phyloP scores from a whole-genome alignment of 768 basidiomycete genomes.

The Lentinus tigrinus region DNA sequence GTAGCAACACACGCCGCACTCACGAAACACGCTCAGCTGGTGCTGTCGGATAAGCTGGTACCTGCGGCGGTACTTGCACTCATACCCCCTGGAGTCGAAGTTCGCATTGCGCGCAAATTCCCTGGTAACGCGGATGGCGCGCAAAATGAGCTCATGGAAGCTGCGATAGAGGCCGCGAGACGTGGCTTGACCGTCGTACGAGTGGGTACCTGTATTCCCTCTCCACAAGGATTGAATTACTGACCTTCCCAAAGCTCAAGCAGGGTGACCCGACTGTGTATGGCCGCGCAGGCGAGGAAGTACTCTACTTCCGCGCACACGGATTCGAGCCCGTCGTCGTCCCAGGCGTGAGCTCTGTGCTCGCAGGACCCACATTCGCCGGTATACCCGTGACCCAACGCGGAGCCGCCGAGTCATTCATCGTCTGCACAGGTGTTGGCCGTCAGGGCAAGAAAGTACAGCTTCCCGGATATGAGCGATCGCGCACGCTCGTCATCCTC shows the following conservation, averaged over 20 bases:
- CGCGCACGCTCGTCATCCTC: constrained; percentile 77
- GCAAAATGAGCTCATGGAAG: constrained; percentile 92
- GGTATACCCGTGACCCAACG: constrained; percentile 95
- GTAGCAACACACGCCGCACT: constrained; percentile 80
- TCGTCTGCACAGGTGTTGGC: constrained; percentile 94
- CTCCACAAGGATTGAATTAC: neutral
- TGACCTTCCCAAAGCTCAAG: constrained; percentile 60
- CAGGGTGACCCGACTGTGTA: constrained; percentile 98
- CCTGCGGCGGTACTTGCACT: constrained; percentile 83
- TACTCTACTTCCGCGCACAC: constrained; percentile 84
- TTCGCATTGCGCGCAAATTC: constrained; percentile 94
- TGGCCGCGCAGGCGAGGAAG: constrained; percentile 92
- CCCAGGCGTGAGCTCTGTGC: constrained; percentile 86
- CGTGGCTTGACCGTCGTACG: constrained; percentile 85
- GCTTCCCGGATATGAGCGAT: constrained; percentile 85
- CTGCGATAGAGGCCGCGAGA: constrained; percentile 79
- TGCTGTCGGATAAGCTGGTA: constrained; percentile 96
- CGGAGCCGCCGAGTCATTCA: constrained; percentile 86
- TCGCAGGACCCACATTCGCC: constrained; percentile 87
- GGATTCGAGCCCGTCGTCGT: constrained; percentile 84
- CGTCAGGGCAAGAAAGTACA: constrained; percentile 77
- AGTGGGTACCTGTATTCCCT: constrained; percentile 41
- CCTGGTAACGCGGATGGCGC: constrained; percentile 96
- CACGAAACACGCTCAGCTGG: constrained; percentile 77
- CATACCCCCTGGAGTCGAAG: constrained; percentile 68